Base-by-base conservation (phyloP, 257 asterid species). In the Plantago major region DNA sequence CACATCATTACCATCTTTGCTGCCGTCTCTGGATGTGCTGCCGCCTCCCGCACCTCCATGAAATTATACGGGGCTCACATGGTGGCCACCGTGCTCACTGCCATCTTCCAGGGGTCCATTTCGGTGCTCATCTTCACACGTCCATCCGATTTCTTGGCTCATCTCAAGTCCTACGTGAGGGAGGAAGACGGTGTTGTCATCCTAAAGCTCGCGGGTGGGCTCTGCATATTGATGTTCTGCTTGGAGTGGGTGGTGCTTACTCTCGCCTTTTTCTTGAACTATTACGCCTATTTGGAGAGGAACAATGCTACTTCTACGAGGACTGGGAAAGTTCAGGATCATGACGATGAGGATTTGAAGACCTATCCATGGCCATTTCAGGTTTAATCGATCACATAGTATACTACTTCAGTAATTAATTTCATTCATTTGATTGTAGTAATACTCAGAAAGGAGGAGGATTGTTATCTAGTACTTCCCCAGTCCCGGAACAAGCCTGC, bases 241-340 rank as follows among this genome's bases (percentile, higher is more conserved):
- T 16, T 91, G 51, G 98, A 91, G 64, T 91, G 96, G 98, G 88
- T 78, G 65, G 96, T 84, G 69, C 78, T 88, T 10, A 91, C 96
- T 0, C 61, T 91, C n/a, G 98, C 96, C 0, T 88, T 91, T 58
- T 84, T 86, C 75, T 67, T 91, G 80, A 88, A 86, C 45, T 91
- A 91, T 16, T 85, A 81, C 46, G 89, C 92, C 10, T 83, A 81
- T 58, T 84, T 78, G 46, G 95, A 88, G 67, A 76, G 78, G 63
- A 77, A 71, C 13, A 42, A 38, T 14, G 55, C 49, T 17, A 54
- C 64, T 22, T 74, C 60, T 48, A 67, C 60, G 79, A 86, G 78
- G 63, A 78, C 81, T 66, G 85, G 81, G 22, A 90, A 87, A 60
- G 90, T 85, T 44, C 87, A 80, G 53, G 84, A 79, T 65, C 26